Evolutionary conservation across 371 early-diverging fungal species (phyloP).

Genomic region (Mucor irregularis): DNA sequence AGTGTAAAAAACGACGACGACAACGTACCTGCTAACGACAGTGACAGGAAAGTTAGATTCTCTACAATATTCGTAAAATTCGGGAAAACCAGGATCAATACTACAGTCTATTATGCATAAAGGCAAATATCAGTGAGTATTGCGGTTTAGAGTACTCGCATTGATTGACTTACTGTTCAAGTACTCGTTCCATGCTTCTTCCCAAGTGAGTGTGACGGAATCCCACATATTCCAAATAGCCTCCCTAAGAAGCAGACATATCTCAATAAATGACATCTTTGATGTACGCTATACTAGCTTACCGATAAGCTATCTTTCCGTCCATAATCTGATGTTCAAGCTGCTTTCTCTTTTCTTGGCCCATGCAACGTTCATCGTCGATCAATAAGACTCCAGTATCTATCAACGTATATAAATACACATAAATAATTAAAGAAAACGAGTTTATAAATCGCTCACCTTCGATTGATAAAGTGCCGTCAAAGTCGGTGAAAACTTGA

Average conservation of each 20-base stretch:
- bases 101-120: constrained; percentile 30
- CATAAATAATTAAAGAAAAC: no score
- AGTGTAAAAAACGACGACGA: no score
- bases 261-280: not conserved
- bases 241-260: constrained; percentile 23
- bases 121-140: no score
- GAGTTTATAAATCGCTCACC: no score
- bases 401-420: constrained; percentile 3
- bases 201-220: constrained; percentile 53
- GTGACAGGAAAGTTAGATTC: constrained; percentile 45
- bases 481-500: constrained; percentile 48
- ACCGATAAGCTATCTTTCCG: constrained; percentile 39
- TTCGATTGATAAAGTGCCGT: constrained; percentile 45
- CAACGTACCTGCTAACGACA: constrained; percentile 53
- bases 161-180: constrained; percentile 38
- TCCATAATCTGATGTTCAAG: constrained; percentile 38
- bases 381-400: constrained; percentile 46
- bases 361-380: constrained; percentile 43
- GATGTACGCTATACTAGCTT: constrained; percentile 1
- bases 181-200: constrained; percentile 56
- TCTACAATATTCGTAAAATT: constrained; percentile 46
- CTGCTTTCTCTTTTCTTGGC: constrained; percentile 36
- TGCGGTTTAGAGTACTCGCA: no score
- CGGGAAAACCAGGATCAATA: constrained; percentile 55
- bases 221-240: constrained; percentile 56